Evolutionary conservation across 345 rosid genomes (phyloP).

Genomic region (Toxicodendron radicans): DNA sequence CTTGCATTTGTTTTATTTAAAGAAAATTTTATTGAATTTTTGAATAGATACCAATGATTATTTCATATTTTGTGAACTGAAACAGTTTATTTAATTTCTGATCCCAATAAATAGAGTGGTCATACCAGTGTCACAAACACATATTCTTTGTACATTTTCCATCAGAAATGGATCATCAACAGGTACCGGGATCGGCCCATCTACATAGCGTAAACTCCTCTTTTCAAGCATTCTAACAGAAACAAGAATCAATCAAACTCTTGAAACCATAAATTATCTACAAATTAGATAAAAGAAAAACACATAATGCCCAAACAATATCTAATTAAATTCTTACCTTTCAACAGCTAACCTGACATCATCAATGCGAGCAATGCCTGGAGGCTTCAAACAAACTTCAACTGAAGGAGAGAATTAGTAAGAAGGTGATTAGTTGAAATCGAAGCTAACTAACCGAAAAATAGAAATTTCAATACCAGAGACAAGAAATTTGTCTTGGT

Average conservation of each 20-base stretch:
- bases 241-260: not conserved
- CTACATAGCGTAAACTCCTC: constrained; percentile 80
- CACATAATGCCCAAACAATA: not conserved
- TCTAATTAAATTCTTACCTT: constrained; percentile 33
- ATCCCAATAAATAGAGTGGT: not conserved
- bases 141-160: constrained; percentile 70
- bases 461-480: too few species aligned
- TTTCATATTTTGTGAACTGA: not conserved
- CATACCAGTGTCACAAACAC: constrained; percentile 81
- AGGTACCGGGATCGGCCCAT: constrained; percentile 83
- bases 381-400: too few species aligned
- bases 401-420: too few species aligned
- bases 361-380: too few species aligned
- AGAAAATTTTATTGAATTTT: too few species aligned
- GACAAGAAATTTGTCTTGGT: too few species aligned
- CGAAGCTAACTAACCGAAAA: too few species aligned
- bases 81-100: not conserved
- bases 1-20: too few species aligned
- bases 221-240: constrained; percentile 80
- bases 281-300: not conserved
- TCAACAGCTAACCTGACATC: constrained; percentile 75
- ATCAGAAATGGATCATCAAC: constrained; percentile 60
- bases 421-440: too few species aligned
- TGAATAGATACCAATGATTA: not conserved
- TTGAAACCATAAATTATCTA: constrained; percentile 2